Evolutionary conservation across 1,284 basidiomycete species (phyloP), one percentile per base, ranked within the genome.

Genomic region (Grifola frondosa): DNA sequence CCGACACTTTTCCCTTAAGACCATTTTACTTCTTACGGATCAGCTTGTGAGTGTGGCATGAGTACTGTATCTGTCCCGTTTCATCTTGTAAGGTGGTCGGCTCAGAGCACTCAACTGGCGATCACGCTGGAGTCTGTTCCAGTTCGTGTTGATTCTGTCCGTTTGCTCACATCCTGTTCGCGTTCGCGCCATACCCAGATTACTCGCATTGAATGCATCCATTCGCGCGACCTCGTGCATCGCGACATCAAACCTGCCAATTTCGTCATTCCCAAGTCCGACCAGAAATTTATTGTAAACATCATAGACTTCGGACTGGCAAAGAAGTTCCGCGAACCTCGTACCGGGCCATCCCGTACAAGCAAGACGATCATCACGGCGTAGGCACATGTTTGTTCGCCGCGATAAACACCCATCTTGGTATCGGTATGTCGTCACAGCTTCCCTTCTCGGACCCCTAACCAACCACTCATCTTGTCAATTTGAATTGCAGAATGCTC

Each of bases 231-330:
- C 36, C 77, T 87, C 45, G 73, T 97, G 25, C 96, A 99, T 64
- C 84, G 96, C 44, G 94, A 97, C 64, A 89, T 99, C 64, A 98
- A 98, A 63, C 95, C 95, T 6, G 93, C 91, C 33, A 97, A 97
- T 67, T 95, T 98, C 51, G 83, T 97, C 42, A 86, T 88, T 75
- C 81, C 84, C 48, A 77, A 49, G 31, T 50, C 76, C 1, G 75
- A 75, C 33, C 70, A 75, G 37, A 73, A 76, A 54, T 67, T 52
- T 19, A 49, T 82, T 38, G 81, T 97, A 62, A 95, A 91, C 65
- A 80, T 98, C 54, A 97, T 98, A 62, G 96, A 98, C 72, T 98
- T 98, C 67, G 95, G 95, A 44, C 84, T 98, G 31, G 93, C 95
- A 7, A 97, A 97, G 69, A 95, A 94, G 66, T 97, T 89, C 70